phyloP scores from a whole-genome alignment of 2,329 filamentous ascomycete genomes.

The Apiospora rasikravindrae region DNA sequence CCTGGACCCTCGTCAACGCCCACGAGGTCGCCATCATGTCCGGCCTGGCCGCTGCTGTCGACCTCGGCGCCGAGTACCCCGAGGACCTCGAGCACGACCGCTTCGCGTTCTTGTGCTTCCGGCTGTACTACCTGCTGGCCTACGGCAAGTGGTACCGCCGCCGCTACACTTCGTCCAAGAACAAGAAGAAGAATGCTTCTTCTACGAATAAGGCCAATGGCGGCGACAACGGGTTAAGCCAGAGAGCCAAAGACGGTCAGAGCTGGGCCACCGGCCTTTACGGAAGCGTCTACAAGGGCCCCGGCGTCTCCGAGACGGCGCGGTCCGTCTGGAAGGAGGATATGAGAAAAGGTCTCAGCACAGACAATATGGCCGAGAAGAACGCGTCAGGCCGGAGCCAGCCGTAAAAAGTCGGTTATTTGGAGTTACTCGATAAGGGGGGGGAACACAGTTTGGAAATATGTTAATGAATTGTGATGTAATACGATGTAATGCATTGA shows the following conservation, averaged over 20 bases:
- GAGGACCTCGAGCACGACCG: constrained; percentile 66
- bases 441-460: no score
- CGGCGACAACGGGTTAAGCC: constrained; percentile 18
- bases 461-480: background rate
- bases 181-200: constrained; percentile 7
- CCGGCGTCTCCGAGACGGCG: constrained; percentile 59
- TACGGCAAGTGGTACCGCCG: constrained; percentile 67
- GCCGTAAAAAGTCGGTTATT: constrained; percentile 30
- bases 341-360: constrained; percentile 42
- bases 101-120: constrained; percentile 65
- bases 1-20: constrained; percentile 71
- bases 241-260: constrained; percentile 53
- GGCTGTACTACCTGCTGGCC: constrained; percentile 64
- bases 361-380: constrained; percentile 40
- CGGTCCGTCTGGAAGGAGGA: constrained; percentile 55
- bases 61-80: constrained; percentile 68
- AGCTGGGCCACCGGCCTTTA: constrained; percentile 63
- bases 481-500: background rate
- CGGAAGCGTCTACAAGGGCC: constrained; percentile 64
- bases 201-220: background rate
- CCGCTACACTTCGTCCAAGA: constrained; percentile 33
- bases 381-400: constrained; percentile 42
- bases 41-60: constrained; percentile 71
- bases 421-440: background rate
- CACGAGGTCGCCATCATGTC: constrained; percentile 72